A percentile compares a stretch with the other conserved stretches of the same genome.
Evolutionary conservation across 371 early-diverging fungal genomes (phyloP).

Genomic region (Apophysomyces elegans): DNA sequence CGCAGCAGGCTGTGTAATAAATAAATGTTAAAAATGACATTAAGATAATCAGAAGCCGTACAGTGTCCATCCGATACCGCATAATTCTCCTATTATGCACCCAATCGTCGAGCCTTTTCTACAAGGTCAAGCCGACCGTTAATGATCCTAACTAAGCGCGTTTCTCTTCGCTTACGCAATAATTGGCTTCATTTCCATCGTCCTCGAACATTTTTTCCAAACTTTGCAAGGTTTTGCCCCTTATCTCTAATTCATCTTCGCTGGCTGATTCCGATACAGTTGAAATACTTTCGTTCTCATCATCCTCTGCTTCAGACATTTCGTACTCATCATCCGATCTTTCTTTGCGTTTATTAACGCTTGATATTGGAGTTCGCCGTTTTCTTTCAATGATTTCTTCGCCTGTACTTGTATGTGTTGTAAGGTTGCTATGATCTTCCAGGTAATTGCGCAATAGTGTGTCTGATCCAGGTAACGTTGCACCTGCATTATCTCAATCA

Average conservation of each 20-base stretch:
- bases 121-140: not conserved
- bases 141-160: too few species aligned
- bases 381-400: not conserved
- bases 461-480: conserved; percentile 21
- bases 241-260: conserved; percentile 13
- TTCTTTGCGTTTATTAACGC: conserved; percentile 31
- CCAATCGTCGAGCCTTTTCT: conserved; percentile 63
- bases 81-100: conserved; percentile 49
- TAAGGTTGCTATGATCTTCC: not conserved
- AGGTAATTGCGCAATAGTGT: conserved; percentile 31
- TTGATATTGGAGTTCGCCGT: conserved; percentile 14
- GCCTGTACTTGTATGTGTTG: conserved; percentile 13
- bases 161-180: conserved; percentile 34
- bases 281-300: conserved; percentile 15
- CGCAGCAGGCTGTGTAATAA: conserved; percentile 13
- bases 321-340: conserved; percentile 32
- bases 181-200: conserved; percentile 66
- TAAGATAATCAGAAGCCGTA: conserved; percentile 14
- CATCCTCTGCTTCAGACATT: conserved; percentile 24
- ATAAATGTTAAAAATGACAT: conserved; percentile 14
- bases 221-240: conserved; percentile 25
- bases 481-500: not conserved
- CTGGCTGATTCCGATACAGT: conserved; percentile 14
- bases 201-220: conserved; percentile 44
- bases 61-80: conserved; percentile 41